Percentiles rank a stretch among this genome's conserved stretches.
These are phyloP conservation scores for Penicillium sp. DNA, from an alignment of 2,329 filamentous ascomycete genomes.

Conservation along the genomic window DNA sequence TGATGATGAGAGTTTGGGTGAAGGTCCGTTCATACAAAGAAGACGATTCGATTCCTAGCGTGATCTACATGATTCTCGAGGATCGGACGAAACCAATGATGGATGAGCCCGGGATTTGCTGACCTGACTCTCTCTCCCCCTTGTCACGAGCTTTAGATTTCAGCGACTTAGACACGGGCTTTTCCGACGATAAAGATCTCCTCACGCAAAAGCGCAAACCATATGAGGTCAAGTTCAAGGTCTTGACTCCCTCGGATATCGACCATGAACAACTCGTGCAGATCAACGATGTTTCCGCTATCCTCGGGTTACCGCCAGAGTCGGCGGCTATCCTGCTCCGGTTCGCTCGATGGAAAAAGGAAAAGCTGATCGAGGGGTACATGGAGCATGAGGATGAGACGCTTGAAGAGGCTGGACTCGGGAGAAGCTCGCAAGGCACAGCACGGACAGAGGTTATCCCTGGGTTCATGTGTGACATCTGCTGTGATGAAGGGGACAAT, in stretches of 20 bases:
- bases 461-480: slow-evolving; percentile 92
- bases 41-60: not conserved
- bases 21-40: slow-evolving; percentile 41
- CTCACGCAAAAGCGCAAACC: slow-evolving; percentile 73
- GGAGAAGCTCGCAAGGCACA: slow-evolving; percentile 64
- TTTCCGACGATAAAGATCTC: slow-evolving; percentile 72
- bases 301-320: slow-evolving; percentile 86
- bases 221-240: slow-evolving; percentile 84
- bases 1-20: slow-evolving; percentile 66
- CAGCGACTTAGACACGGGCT: slow-evolving; percentile 65
- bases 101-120: not conserved
- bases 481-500: slow-evolving; percentile 82
- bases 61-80: not conserved
- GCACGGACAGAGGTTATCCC: slow-evolving; percentile 73
- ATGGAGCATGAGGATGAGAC: slow-evolving; percentile 86
- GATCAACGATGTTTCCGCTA: slow-evolving; percentile 87
- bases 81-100: not conserved
- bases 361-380: slow-evolving; percentile 90
- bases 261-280: slow-evolving; percentile 83
- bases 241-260: slow-evolving; percentile 80
- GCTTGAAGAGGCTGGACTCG: slow-evolving; percentile 82
- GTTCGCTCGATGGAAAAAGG: slow-evolving; percentile 94
- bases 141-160: slow-evolving; percentile 52
- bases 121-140: slow-evolving; percentile 17
- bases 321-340: slow-evolving; percentile 89